These are phyloP conservation scores for Entomortierella parvispora DNA, from an alignment of 192 early-diverging fungal species.

Conservation along the genomic window DNA sequence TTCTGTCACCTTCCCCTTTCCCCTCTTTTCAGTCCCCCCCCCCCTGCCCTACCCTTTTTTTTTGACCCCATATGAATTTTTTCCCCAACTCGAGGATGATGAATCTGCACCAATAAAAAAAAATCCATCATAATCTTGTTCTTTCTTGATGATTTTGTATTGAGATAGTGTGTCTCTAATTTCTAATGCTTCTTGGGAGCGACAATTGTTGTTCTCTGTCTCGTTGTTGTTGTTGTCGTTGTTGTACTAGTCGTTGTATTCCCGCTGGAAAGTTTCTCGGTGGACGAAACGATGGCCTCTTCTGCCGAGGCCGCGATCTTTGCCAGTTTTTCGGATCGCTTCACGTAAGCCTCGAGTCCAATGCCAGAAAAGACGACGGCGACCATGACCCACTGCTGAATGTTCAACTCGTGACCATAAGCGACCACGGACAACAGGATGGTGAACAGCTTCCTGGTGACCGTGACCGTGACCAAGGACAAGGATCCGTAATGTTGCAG, in stretches of 20 bases:
- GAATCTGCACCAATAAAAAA: not conserved
- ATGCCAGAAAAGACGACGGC: conserved; percentile 89
- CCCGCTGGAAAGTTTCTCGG: not conserved
- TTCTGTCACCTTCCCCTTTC: not conserved
- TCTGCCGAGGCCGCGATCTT: conserved; percentile 11
- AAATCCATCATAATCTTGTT: no score
- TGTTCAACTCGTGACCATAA: conserved; percentile 82
- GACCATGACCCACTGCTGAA: conserved; percentile 89
- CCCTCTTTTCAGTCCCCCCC: not conserved
- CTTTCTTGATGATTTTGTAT: no score
- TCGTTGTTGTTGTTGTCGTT: conserved; percentile 7
- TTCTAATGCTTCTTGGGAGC: conserved; percentile 23
- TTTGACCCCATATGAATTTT: not conserved
- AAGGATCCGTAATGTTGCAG: conserved; percentile 91
- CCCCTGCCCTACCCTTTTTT: not conserved
- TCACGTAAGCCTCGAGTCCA: conserved; percentile 79
- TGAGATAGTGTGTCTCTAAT: not conserved
- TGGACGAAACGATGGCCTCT: not conserved
- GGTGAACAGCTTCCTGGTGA: conserved; percentile 96
- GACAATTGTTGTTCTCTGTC: conserved; percentile 32
- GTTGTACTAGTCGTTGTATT: not conserved
- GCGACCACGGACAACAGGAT: conserved; percentile 92
- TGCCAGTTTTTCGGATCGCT: conserved; percentile 61
- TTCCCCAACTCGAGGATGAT: not conserved
- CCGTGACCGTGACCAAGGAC: conserved; percentile 91